phyloP scores from a whole-genome alignment of 169 alveolate species.

The Babesia sp. region DNA sequence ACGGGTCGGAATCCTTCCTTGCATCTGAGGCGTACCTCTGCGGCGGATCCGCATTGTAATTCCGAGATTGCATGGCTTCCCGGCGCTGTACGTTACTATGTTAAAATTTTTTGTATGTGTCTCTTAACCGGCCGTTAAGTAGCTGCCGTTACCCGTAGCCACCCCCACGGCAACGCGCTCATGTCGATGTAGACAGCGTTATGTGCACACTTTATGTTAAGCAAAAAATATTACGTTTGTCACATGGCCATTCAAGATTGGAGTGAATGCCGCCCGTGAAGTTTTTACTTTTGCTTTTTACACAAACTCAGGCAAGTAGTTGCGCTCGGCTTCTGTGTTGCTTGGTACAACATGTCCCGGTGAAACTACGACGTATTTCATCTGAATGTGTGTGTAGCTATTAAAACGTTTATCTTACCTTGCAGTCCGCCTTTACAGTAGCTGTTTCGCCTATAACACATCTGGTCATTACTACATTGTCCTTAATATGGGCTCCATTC shows the following conservation, averaged over 20 bases:
- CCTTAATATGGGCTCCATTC: slow-evolving; percentile 66
- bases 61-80: not conserved
- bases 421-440: slow-evolving; percentile 59
- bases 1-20: slow-evolving; percentile 27
- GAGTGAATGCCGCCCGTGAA: not conserved
- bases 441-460: slow-evolving; percentile 66
- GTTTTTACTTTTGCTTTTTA: slow-evolving; percentile 3
- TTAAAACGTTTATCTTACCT: slow-evolving; percentile 30
- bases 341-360: slow-evolving; percentile 33
- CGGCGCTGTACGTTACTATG: not conserved
- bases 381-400: not conserved
- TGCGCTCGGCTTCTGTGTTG: slow-evolving; percentile 37
- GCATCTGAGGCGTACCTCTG: slow-evolving; percentile 12
- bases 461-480: slow-evolving; percentile 61
- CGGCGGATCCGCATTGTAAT: not conserved
- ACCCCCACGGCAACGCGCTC: slow-evolving; percentile 2
- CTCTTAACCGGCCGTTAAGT: not conserved
- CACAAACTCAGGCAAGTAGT: slow-evolving; percentile 55
- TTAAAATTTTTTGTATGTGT: not conserved
- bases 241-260: not conserved
- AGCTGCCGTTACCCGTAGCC: not conserved
- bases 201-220: not conserved
- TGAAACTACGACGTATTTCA: slow-evolving; percentile 45
- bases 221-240: too few species aligned
- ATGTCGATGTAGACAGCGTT: not conserved